A percentile compares a stretch with the other conserved stretches of the same genome.
Conservation (phyloP, 306 rosid genomes). For the Canavalia gladiata region DNA sequence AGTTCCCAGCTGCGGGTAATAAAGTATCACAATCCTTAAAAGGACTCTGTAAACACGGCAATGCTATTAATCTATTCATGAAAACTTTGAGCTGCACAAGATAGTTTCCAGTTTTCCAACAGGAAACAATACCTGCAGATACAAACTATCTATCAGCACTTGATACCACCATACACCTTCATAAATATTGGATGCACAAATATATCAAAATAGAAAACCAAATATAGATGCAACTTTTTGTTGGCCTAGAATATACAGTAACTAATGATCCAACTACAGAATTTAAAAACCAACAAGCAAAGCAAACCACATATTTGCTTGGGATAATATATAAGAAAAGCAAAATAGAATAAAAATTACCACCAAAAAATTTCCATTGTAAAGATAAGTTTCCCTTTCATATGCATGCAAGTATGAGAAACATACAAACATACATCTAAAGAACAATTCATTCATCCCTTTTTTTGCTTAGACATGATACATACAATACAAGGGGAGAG, state of each 20-base stretch:
- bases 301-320: constrained; percentile 6
- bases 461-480: not conserved
- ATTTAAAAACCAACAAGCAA: constrained; percentile 2
- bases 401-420: not conserved
- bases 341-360: not conserved
- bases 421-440: not conserved
- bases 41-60: constrained; percentile 40
- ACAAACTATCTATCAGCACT: constrained; percentile 30
- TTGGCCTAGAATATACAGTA: not conserved
- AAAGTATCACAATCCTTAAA: constrained; percentile 42
- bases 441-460: not conserved
- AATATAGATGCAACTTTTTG: not conserved
- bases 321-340: not conserved
- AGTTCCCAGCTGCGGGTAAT: constrained; percentile 27
- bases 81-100: constrained; percentile 48
- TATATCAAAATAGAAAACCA: constrained; percentile 27
- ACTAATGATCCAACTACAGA: constrained; percentile 16
- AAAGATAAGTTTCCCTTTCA: not conserved
- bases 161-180: constrained; percentile 27
- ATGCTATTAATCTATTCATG: constrained; percentile 36
- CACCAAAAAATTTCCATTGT: not conserved
- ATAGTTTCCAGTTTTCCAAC: constrained; percentile 38
- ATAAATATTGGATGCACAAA: constrained; percentile 23
- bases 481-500: not conserved
- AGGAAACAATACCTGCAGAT: constrained; percentile 47